A percentile compares a stretch with the other conserved stretches of the same genome.
These are phyloP conservation scores for Trichoderma koningii DNA, from an alignment of 2,329 filamentous ascomycete species.

Conservation along the genomic window DNA sequence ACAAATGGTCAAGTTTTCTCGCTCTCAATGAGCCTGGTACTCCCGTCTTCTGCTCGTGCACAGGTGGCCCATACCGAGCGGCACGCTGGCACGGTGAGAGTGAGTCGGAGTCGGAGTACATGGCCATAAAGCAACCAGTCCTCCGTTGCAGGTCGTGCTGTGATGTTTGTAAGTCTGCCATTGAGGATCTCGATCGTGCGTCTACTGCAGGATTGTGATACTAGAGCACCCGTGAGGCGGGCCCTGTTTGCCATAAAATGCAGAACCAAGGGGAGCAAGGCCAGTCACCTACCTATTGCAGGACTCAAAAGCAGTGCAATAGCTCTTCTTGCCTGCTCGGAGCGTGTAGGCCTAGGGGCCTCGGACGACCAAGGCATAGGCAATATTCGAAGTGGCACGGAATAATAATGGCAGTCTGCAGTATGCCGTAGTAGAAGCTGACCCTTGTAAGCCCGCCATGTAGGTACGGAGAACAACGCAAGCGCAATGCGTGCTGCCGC, in stretches of 20 bases:
- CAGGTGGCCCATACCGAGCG: background rate
- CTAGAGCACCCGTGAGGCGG: too few relatives aligned
- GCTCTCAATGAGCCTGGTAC: slow-evolving; percentile 15
- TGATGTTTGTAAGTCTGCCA: background rate
- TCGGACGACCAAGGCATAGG: background rate
- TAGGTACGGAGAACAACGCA: background rate
- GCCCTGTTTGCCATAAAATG: background rate
- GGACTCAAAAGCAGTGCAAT: background rate
- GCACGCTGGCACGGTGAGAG: background rate
- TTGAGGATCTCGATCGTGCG: slow-evolving; percentile 1
- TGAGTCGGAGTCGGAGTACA: background rate
- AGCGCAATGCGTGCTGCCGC: slow-evolving; percentile 9
- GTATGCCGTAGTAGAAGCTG: background rate
- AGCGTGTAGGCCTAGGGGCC: background rate
- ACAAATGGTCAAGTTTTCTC: slow-evolving; percentile 1
- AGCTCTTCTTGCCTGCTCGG: background rate
- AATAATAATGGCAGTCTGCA: too few relatives aligned
- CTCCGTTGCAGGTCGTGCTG: background rate
- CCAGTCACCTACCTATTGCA: slow-evolving; percentile 1
- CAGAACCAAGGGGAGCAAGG: background rate
- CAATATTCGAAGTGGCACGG: too few relatives aligned
- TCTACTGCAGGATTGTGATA: background rate
- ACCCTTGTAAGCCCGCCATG: background rate
- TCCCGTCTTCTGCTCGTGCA: slow-evolving; percentile 3
- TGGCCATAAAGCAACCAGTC: background rate